Base-by-base conservation (phyloP, 1,139 yeast genomes). In the Lodderomyces beijingensis region DNA sequence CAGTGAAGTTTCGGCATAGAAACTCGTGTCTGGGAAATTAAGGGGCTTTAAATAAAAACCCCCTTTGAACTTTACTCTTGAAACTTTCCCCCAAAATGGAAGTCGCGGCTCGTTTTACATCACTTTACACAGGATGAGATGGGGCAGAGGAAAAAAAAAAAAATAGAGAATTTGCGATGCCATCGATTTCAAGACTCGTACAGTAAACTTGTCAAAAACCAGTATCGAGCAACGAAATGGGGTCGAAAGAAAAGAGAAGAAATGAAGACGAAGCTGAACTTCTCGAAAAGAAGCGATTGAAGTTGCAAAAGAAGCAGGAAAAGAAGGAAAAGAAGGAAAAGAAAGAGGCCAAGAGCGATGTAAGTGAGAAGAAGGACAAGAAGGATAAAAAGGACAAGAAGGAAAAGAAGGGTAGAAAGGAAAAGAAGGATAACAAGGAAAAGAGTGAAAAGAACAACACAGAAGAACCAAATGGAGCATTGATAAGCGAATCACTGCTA, bases 351-450 rank as follows among this genome's bases (percentile, higher is more conserved):
- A 59, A 59, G 52, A 57, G 55, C 37, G 63, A 59, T 11, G 57
- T 59, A 51, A 55, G 51, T 38, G 60, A 57, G 5, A 59, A 59
- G 55, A 45, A 41, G 16, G 63, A 61, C 33, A 68, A 71, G 57
- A 66, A 70, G 45, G 59, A 61, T 4, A 62, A 66, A 59, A 64
- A 62, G 47, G 69, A 72, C 12, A 66, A 70, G 61, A 61, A 64
- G 48, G 69, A 66, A 4, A 68, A 74, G 53, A 57, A 55, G 37
- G 63, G 59, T 12, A 57, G 60, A 53, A 55, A 51, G 37, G 61
- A 57, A 5, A 59, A 59, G 60, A 59, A 65, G 61, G 62, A 60
- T 47, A 68, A 71, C 16, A 65, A 67, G 59, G 57, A 60, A 10
- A 46, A 65, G 65, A 4, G 65, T 70, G 52, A 56, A 55, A 38